phyloP scores from a whole-genome alignment of 2,329 filamentous ascomycete genomes.

The Colletotrichum sp. region DNA sequence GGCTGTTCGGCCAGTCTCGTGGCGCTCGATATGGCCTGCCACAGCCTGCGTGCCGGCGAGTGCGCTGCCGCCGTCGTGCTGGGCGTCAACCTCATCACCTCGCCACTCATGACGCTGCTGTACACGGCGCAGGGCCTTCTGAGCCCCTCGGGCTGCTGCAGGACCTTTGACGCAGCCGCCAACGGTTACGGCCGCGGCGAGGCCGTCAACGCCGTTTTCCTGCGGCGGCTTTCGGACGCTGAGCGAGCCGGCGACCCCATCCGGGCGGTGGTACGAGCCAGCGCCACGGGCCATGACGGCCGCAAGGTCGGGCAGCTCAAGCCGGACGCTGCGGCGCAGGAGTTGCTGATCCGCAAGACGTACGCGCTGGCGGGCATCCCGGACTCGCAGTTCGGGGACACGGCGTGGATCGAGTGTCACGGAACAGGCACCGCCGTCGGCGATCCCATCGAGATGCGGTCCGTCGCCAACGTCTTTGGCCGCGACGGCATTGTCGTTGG shows the following conservation, averaged over 20 bases:
- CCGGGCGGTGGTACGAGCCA: conserved; percentile 32
- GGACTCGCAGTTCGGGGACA: neutral
- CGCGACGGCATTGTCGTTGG: conserved; percentile 27
- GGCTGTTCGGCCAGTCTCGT: conserved; percentile 29
- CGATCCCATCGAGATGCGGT: conserved; percentile 47
- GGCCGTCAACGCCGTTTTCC: conserved; percentile 39
- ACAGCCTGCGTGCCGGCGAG: conserved; percentile 22
- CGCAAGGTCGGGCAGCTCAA: conserved; percentile 36
- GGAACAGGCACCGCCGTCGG: conserved; percentile 46
- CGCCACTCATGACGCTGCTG: conserved; percentile 24
- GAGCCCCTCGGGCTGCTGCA: conserved; percentile 15
- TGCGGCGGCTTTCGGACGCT: conserved; percentile 46
- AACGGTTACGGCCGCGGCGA: conserved; percentile 50
- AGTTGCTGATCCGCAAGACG: conserved; percentile 21
- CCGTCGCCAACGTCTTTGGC: conserved; percentile 33
- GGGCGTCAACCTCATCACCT: conserved; percentile 29
- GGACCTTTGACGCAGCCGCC: conserved; percentile 37
- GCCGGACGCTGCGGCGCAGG: conserved; percentile 41
- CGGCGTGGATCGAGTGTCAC: conserved; percentile 29
- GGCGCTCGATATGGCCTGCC: conserved; percentile 27
- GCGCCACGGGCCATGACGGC: conserved; percentile 37
- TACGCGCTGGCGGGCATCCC: neutral
- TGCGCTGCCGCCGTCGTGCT: conserved; percentile 24
- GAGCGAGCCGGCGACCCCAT: conserved; percentile 42
- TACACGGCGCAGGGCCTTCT: conserved; percentile 13